phyloP scores from a whole-genome alignment of 768 basidiomycete species.

The Boletus subcaerulescens region DNA sequence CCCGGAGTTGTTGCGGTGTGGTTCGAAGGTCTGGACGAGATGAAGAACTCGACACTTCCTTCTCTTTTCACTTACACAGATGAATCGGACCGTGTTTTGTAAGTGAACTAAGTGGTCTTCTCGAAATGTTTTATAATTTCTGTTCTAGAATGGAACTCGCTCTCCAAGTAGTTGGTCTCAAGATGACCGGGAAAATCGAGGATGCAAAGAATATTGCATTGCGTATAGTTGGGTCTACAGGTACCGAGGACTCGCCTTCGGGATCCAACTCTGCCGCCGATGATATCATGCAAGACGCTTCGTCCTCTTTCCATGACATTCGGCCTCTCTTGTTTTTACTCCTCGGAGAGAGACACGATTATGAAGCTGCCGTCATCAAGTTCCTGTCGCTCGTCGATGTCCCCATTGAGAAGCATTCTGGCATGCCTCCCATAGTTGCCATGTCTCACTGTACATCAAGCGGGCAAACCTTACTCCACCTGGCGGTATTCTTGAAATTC shows the following conservation, averaged over 20 bases:
- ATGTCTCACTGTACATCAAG: slow-evolving; percentile 68
- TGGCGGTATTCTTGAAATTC: slow-evolving; percentile 80
- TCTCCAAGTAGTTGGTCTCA: slow-evolving; percentile 89
- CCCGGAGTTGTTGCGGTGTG: slow-evolving; percentile 89
- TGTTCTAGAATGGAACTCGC: slow-evolving; percentile 85
- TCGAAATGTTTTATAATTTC: slow-evolving; percentile 12
- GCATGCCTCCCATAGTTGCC: slow-evolving; percentile 47
- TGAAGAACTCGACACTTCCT: slow-evolving; percentile 50
- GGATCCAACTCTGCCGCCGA: slow-evolving; percentile 30
- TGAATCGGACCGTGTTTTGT: slow-evolving; percentile 87
- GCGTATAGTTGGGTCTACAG: slow-evolving; percentile 82
- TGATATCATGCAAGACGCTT: slow-evolving; percentile 55
- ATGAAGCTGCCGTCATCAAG: slow-evolving; percentile 75
- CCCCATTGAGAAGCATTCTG: slow-evolving; percentile 41
- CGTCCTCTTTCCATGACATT: slow-evolving; percentile 47
- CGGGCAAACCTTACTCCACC: slow-evolving; percentile 87
- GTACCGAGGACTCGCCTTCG: slow-evolving; percentile 44
- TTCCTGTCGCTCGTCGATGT: slow-evolving; percentile 79
- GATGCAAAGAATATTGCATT: slow-evolving; percentile 92
- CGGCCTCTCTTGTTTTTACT: slow-evolving; percentile 56
- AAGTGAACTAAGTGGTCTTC: slow-evolving; percentile 33
- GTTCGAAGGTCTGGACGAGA: slow-evolving; percentile 73
- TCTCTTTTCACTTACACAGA: slow-evolving; percentile 88
- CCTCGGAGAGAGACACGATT: slow-evolving; percentile 54
- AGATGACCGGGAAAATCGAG: slow-evolving; percentile 95